Conservation (phyloP, 768 basidiomycete genomes). For the Termitomyces sp. region DNA sequence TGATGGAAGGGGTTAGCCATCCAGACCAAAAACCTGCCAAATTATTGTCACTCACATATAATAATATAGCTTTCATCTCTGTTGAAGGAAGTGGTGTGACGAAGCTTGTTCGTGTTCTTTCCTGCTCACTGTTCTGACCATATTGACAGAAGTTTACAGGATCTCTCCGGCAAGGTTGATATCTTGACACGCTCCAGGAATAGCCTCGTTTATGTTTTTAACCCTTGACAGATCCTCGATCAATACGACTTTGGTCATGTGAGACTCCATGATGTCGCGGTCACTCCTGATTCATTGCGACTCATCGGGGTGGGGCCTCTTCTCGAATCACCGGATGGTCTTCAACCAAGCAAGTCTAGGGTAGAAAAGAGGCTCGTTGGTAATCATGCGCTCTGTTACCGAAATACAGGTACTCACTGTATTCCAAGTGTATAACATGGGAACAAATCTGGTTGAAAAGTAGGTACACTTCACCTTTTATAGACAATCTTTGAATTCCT, state of each 20-base stretch:
- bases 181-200: background rate
- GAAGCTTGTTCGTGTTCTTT: slow-evolving; percentile 41
- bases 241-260: slow-evolving; percentile 55
- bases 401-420: background rate
- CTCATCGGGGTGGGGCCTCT: slow-evolving; percentile 66
- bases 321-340: slow-evolving; percentile 52
- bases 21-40: background rate
- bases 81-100: slow-evolving; percentile 59
- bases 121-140: background rate
- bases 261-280: slow-evolving; percentile 63
- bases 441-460: slow-evolving; percentile 63
- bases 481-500: background rate
- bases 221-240: slow-evolving; percentile 40
- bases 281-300: slow-evolving; percentile 60
- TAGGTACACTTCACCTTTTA: slow-evolving; percentile 20
- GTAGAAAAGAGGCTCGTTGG: slow-evolving; percentile 72
- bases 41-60: background rate
- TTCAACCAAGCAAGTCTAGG: slow-evolving; percentile 64
- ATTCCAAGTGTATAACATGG: slow-evolving; percentile 57
- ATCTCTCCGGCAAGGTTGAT: slow-evolving; percentile 52
- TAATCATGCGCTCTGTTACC: slow-evolving; percentile 22
- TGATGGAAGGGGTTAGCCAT: slow-evolving; percentile 44
- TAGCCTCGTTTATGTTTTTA: background rate
- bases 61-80: slow-evolving; percentile 54
- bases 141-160: slow-evolving; percentile 26